phyloP scores from a whole-genome alignment of 73 alveolate species.

The Paramecium primaurelia region DNA sequence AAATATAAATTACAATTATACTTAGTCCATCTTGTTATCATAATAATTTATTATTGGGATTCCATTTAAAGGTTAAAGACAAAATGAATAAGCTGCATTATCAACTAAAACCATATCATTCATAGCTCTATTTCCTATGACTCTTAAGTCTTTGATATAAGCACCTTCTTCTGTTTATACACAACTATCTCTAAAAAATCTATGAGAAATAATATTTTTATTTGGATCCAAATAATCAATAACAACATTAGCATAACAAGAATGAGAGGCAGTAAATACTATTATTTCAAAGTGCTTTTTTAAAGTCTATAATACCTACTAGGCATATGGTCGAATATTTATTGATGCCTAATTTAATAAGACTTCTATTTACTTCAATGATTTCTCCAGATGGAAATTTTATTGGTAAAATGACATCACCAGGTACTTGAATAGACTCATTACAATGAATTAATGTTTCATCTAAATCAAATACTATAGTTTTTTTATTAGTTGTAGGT shows the following conservation, averaged over 20 bases:
- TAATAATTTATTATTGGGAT: conserved; percentile 53
- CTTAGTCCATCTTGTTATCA: conserved; percentile 53
- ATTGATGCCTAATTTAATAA: conserved; percentile 57
- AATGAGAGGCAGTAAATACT: conserved; percentile 68
- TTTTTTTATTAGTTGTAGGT: conserved; percentile 42
- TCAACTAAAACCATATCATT: conserved; percentile 56
- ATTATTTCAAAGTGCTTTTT: conserved; percentile 54
- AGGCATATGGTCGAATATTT: conserved; percentile 66
- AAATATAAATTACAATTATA: neutral
- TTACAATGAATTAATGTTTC: conserved; percentile 64
- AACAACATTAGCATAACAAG: conserved; percentile 67
- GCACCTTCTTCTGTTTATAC: conserved; percentile 65
- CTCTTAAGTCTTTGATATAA: conserved; percentile 63
- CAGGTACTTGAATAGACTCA: conserved; percentile 35
- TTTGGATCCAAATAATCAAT: conserved; percentile 65
- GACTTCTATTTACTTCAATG: conserved; percentile 34
- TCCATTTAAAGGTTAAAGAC: conserved; percentile 49
- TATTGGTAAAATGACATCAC: conserved; percentile 55
- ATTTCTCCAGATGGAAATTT: conserved; percentile 62
- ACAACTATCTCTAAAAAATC: conserved; percentile 67
- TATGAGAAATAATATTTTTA: conserved; percentile 23
- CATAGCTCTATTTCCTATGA: conserved; percentile 22
- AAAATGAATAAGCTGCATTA: conserved; percentile 60
- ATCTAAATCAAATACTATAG: conserved; percentile 58
- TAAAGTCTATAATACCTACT: conserved; percentile 46